These are phyloP conservation scores for Dictyostelium brefeldianum DNA, from an alignment of 78 protist genomes.

Conservation along the genomic window DNA sequence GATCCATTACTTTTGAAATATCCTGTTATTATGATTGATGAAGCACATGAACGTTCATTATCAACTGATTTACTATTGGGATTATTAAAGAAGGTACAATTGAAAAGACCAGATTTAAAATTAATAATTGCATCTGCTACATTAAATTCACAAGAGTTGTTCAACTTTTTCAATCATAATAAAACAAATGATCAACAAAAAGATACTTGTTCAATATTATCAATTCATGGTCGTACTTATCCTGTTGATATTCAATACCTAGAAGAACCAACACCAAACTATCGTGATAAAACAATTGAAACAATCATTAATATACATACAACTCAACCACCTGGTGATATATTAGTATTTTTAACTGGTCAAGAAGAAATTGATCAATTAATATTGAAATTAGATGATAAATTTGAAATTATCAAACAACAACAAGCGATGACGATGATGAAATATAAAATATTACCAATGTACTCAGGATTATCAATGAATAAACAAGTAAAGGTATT, in stretches of 20 bases:
- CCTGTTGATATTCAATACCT: constrained; percentile 95
- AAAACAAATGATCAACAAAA: constrained; percentile 6
- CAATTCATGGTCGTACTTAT: constrained; percentile 80
- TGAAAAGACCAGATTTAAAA: constrained; percentile 81
- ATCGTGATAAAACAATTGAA: constrained; percentile 96
- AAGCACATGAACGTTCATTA: constrained; percentile 97
- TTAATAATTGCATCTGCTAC: constrained; percentile 97
- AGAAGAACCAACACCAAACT: constrained; percentile 95
- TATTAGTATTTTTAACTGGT: constrained; percentile 99
- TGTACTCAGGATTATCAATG: constrained; percentile 86
- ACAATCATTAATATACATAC: constrained; percentile 97
- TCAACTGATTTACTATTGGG: constrained; percentile 89
- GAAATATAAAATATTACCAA: constrained; percentile 62
- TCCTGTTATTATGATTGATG: constrained; percentile 96
- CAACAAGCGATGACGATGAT: not conserved
- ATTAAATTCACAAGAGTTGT: constrained; percentile 88
- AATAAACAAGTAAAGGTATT: constrained; percentile 84
- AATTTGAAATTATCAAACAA: constrained; percentile 1
- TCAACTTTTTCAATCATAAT: constrained; percentile 77
- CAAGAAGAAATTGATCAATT: constrained; percentile 87
- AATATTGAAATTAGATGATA: not conserved
- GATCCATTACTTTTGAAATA: constrained; percentile 92
- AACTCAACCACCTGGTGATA: constrained; percentile 98
- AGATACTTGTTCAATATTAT: constrained; percentile 60
- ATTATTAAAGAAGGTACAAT: constrained; percentile 78